A percentile compares a stretch with the other conserved stretches of the same genome.
Evolutionary conservation across 2,329 filamentous ascomycete genomes (phyloP).

Genomic region (Reticulascus tulasneorum): DNA sequence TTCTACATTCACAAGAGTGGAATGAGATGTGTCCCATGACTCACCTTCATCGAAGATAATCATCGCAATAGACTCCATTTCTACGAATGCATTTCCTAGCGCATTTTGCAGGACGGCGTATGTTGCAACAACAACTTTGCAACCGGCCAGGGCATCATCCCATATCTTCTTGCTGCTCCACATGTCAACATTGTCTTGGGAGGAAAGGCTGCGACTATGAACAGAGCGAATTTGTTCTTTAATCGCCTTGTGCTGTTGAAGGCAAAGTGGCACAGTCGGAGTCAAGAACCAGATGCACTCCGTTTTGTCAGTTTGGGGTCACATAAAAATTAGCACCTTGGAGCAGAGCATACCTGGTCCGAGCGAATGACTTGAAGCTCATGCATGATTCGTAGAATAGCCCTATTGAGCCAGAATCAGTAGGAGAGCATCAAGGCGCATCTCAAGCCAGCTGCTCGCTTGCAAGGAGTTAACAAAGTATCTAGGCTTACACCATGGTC

Average conservation of each 20-base stretch:
- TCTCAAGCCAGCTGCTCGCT: too few relatives aligned
- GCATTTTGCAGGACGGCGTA: constrained; percentile 72
- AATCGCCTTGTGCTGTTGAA: constrained; percentile 63
- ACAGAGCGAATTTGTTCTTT: constrained; percentile 55
- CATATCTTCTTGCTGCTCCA: constrained; percentile 68
- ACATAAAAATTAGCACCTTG: background rate
- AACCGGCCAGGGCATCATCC: constrained; percentile 60
- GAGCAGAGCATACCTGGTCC: constrained; percentile 46
- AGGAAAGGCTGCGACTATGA: constrained; percentile 59
- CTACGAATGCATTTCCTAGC: constrained; percentile 69
- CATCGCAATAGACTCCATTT: constrained; percentile 58
- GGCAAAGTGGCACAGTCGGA: constrained; percentile 63
- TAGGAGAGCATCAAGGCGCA: constrained; percentile 1
- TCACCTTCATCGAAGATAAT: constrained; percentile 84
- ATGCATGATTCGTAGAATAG: constrained; percentile 61
- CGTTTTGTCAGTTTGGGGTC: background rate
- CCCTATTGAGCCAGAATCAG: constrained; percentile 39
- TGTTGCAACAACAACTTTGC: constrained; percentile 73
- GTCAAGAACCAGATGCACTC: constrained; percentile 70
- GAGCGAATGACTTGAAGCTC: constrained; percentile 54
- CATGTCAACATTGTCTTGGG: constrained; percentile 64
- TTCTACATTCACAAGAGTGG: background rate
- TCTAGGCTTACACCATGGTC: constrained; percentile 70
- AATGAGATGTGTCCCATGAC: constrained; percentile 14
- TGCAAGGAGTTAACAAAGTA: too few relatives aligned